These are phyloP conservation scores for Albugo candida DNA, from an alignment of 352 stramenopile genomes.

Conservation along the genomic window DNA sequence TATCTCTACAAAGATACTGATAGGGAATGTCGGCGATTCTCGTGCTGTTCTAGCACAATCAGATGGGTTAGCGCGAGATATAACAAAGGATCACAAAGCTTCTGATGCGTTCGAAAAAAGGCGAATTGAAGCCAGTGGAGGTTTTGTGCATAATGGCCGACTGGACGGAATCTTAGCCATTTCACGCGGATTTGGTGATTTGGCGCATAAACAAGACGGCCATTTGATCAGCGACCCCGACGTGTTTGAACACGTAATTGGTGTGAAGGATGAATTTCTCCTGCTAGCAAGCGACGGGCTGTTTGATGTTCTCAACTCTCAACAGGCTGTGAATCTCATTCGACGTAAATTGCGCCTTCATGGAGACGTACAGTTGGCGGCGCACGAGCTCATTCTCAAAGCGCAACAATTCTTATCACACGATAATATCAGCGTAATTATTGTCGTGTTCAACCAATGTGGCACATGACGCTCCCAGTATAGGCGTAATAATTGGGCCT, in stretches of 20 bases:
- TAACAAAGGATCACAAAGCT: constrained; percentile 81
- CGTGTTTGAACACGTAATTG: constrained; percentile 41
- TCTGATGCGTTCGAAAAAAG: constrained; percentile 49
- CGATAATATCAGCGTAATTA: constrained; percentile 82
- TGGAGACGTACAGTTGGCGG: constrained; percentile 75
- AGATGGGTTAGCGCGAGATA: constrained; percentile 49
- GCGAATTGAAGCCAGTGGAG: constrained; percentile 61
- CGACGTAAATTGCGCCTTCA: constrained; percentile 69
- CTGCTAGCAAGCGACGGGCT: constrained; percentile 82
- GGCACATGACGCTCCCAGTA: not conserved
- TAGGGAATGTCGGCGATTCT: constrained; percentile 81
- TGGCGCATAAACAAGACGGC: constrained; percentile 78
- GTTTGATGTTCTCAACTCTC: constrained; percentile 82
- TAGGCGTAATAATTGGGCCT: too few species aligned
- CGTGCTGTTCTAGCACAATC: constrained; percentile 72
- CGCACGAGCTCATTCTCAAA: constrained; percentile 75
- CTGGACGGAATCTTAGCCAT: constrained; percentile 77
- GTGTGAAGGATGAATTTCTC: constrained; percentile 68
- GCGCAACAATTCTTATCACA: constrained; percentile 76
- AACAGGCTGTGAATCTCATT: constrained; percentile 83
- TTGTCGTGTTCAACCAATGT: constrained; percentile 65
- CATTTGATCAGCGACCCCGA: constrained; percentile 71
- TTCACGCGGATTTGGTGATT: constrained; percentile 74
- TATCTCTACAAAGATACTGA: constrained; percentile 17
- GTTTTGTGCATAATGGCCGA: constrained; percentile 77